phyloP scores from a whole-genome alignment of 1,284 basidiomycete species.

The Naganishia sp. region DNA sequence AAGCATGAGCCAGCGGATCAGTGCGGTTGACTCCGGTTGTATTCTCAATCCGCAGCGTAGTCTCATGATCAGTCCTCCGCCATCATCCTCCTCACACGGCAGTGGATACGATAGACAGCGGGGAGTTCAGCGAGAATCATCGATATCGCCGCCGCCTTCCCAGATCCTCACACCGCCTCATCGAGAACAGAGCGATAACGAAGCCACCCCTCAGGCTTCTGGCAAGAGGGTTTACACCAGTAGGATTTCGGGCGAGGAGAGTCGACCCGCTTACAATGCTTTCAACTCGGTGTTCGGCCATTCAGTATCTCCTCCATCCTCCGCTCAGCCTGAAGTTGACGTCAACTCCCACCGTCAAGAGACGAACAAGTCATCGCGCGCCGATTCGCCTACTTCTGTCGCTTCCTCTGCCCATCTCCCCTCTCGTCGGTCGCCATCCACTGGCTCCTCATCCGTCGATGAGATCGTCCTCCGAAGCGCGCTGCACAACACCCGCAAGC shows the following conservation, averaged over 20 bases:
- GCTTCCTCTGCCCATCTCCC: conserved; percentile 3
- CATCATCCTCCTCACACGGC: conserved; percentile 14
- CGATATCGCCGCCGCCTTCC: conserved; percentile 10
- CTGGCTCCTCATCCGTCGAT: conserved; percentile 15
- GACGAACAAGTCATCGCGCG: conserved; percentile 7
- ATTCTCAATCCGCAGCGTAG: neutral
- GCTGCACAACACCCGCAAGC: conserved; percentile 1
- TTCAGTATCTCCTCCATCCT: conserved; percentile 2
- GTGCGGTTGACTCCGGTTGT: neutral
- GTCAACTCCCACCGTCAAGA: neutral
- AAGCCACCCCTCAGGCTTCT: conserved; percentile 8
- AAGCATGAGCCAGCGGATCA: conserved; percentile 10
- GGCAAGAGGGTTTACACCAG: neutral
- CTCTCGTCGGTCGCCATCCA: conserved; percentile 12
- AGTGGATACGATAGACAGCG: conserved; percentile 8
- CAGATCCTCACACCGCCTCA: conserved; percentile 12
- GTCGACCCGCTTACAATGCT: conserved; percentile 18
- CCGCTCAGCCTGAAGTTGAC: neutral
- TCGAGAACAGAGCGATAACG: conserved; percentile 22
- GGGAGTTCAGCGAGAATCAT: neutral
- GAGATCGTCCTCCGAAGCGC: conserved; percentile 12
- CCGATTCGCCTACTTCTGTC: conserved; percentile 12
- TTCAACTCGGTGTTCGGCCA: conserved; percentile 29
- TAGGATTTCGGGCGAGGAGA: neutral
- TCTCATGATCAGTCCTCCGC: conserved; percentile 16